These are phyloP conservation scores for Rutstroemia sp. DNA, from an alignment of 2,329 filamentous ascomycete genomes.

Conservation along the genomic window DNA sequence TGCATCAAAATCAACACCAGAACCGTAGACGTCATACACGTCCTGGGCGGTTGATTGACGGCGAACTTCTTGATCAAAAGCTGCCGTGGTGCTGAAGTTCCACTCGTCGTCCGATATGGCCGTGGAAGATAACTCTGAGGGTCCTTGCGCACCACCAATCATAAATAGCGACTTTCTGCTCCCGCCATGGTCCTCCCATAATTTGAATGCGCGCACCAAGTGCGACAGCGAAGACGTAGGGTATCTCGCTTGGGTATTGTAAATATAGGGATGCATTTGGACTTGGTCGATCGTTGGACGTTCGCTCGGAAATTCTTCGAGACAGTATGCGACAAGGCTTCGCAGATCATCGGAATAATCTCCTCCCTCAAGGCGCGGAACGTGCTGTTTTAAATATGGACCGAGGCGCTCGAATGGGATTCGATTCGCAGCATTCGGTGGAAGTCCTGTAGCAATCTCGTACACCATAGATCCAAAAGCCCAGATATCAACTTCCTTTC, in stretches of 20 bases:
- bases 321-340: slow-evolving; percentile 64
- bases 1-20: slow-evolving; percentile 44
- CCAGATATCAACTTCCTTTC: slow-evolving; percentile 75
- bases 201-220: slow-evolving; percentile 63
- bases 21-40: slow-evolving; percentile 54
- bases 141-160: slow-evolving; percentile 46
- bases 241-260: slow-evolving; percentile 52
- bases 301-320: slow-evolving; percentile 59
- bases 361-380: slow-evolving; percentile 63
- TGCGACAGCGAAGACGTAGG: slow-evolving; percentile 56
- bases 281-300: slow-evolving; percentile 65
- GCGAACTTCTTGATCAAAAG: slow-evolving; percentile 53
- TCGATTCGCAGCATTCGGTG: slow-evolving; percentile 58
- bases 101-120: slow-evolving; percentile 49
- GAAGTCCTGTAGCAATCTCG: slow-evolving; percentile 72
- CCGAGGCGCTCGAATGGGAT: slow-evolving; percentile 41
- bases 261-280: slow-evolving; percentile 62
- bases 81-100: slow-evolving; percentile 60
- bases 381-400: slow-evolving; percentile 50
- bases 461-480: slow-evolving; percentile 75
- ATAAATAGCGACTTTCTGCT: slow-evolving; percentile 59
- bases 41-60: slow-evolving; percentile 46
- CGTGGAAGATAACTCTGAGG: slow-evolving; percentile 34
- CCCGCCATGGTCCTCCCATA: slow-evolving; percentile 70
- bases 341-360: slow-evolving; percentile 63